Base-by-base conservation (phyloP, 78 protist genomes). In the Monocercomonoides exilis region DNA sequence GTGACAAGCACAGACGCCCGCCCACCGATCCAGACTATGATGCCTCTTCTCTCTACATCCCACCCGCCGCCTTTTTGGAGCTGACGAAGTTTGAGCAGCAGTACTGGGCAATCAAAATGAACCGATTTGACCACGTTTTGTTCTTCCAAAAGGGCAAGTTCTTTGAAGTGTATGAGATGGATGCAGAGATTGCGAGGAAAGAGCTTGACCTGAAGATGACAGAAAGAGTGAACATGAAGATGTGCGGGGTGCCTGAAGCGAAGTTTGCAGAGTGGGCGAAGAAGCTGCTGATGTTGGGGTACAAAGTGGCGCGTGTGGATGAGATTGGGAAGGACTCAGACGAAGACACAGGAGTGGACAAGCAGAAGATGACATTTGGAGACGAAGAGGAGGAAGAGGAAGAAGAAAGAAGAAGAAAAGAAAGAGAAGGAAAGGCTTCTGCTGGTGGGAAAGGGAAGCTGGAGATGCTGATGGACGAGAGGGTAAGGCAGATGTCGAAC, bases 181-280 rank as follows among this genome's bases (percentile, higher is more conserved):
- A 89, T 77, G 91, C 91, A 29, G 87, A 80, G 70, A 36, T 81
- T 2, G 91, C 82, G 46, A 80, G 80, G 85, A 41, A 45, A 32
- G 85, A 44, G 29, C 84, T 89, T 32, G 87, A 89, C 84, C 87
- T 89, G 44, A 81, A 84, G 81, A 43, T 89, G 33, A 81, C 86
- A 0, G 46, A 43, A 35, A 81, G 91, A 35, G 87, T 77, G 29
- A 84, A 82, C 84, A 89, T 89, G 91, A 54, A 84, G n/a, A 89
- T 89, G 91, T 77, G 87, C 45, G 91, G 91, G 33, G 87, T 89
- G 5, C 91, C 91, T 11, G 87, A 89, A 54, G 70, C 21, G 38
- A 11, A 21, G 21, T 54, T 54, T 54, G 70, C 77, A 3, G 34
- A 2, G 11, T 41, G 34, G 44, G 77, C 44, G 4, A 38, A 5